Conservation (phyloP, 371 early-diverging fungal species). For the Entomophthora muscae region DNA sequence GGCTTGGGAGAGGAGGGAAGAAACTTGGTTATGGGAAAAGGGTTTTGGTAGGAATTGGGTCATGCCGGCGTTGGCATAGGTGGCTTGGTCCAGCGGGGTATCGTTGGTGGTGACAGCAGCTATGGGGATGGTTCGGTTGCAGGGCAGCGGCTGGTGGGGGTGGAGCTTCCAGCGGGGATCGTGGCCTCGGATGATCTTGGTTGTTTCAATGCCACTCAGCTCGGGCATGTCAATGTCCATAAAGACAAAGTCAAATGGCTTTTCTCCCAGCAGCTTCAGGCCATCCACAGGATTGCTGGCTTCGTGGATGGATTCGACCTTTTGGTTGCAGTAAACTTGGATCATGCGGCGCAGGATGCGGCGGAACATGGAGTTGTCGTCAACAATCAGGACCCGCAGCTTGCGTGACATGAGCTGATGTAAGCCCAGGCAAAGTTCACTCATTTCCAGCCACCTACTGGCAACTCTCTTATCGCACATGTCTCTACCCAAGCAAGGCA, state of each 20-base stretch:
- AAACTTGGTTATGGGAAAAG: too few relatives aligned
- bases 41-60: slow-evolving; percentile 2
- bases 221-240: slow-evolving; percentile 49
- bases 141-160: too few relatives aligned
- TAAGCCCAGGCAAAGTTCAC: too few relatives aligned
- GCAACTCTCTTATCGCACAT: too few relatives aligned
- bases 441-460: too few relatives aligned
- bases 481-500: too few relatives aligned
- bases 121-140: slow-evolving; percentile 22
- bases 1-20: too few relatives aligned
- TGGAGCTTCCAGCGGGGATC: too few relatives aligned
- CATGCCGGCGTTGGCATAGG: slow-evolving; percentile 8
- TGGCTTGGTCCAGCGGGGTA: neutral
- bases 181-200: slow-evolving; percentile 19
- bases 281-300: slow-evolving; percentile 20
- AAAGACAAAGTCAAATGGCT: slow-evolving; percentile 30
- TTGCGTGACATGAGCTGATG: too few relatives aligned
- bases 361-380: slow-evolving; percentile 37
- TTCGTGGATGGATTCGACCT: slow-evolving; percentile 3
- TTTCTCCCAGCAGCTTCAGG: slow-evolving; percentile 20
- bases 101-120: slow-evolving; percentile 41
- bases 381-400: slow-evolving; percentile 18
- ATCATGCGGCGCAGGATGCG: slow-evolving; percentile 27
- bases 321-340: slow-evolving; percentile 19
- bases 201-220: slow-evolving; percentile 34